Evolutionary conservation across 768 basidiomycete species (phyloP).

Genomic region (Trametes punicea): DNA sequence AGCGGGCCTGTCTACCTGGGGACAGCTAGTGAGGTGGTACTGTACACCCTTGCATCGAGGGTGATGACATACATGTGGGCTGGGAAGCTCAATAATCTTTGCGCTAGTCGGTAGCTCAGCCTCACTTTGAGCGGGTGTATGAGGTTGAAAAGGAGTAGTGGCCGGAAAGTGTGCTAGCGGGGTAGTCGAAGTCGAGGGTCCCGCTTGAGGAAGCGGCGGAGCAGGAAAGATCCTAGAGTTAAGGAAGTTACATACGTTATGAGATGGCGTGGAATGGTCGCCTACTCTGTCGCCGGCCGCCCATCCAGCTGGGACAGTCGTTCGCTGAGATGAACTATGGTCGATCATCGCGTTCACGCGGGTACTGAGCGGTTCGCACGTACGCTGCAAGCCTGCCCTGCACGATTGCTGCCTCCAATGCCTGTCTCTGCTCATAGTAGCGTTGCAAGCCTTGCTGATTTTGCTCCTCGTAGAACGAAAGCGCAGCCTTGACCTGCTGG

Average conservation of each 20-base stretch:
- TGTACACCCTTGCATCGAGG: background rate
- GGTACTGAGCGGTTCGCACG: slow-evolving; percentile 10
- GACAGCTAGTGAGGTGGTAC: background rate
- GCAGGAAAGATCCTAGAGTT: background rate
- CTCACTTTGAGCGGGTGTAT: background rate
- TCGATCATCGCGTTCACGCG: background rate
- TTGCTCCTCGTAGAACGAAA: slow-evolving; percentile 34
- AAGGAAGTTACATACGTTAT: background rate
- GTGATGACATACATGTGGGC: background rate
- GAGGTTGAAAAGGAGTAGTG: background rate
- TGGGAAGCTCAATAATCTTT: slow-evolving; percentile 32
- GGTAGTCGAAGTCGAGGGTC: background rate
- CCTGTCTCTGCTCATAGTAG: slow-evolving; percentile 28
- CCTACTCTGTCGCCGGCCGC: background rate
- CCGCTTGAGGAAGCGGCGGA: background rate
- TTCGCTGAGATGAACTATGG: background rate
- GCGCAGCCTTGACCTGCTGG: slow-evolving; percentile 31
- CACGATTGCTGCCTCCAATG: slow-evolving; percentile 36
- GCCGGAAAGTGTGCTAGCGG: background rate
- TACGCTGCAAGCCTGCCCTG: slow-evolving; percentile 48
- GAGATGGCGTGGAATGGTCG: background rate
- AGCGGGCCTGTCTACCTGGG: background rate
- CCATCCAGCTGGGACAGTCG: slow-evolving; percentile 5
- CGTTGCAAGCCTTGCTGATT: slow-evolving; percentile 42
- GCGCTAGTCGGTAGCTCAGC: slow-evolving; percentile 30